Conservation (phyloP, 345 rosid genomes). For the Noccaea caerulescens region DNA sequence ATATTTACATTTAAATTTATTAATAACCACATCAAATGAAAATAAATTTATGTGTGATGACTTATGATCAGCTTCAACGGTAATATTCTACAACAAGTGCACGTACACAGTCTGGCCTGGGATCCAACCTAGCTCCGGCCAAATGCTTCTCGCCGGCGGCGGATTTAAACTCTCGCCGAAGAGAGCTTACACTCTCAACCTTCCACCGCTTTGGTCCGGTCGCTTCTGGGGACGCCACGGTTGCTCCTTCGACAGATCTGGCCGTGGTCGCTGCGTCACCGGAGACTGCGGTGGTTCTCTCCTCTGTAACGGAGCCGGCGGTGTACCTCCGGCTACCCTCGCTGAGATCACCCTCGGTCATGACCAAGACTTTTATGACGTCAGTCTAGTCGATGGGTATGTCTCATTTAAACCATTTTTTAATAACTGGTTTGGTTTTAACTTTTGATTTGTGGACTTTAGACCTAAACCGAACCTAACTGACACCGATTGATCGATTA, state of each 20-base stretch:
- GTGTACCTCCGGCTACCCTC: constrained; percentile 53
- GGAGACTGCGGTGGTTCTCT: constrained; percentile 54
- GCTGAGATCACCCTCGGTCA: constrained; percentile 58
- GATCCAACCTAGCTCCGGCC: constrained; percentile 48
- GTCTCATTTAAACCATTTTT: not conserved
- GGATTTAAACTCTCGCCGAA: constrained; percentile 47
- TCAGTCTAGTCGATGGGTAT: constrained; percentile 57
- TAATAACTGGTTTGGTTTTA: not conserved
- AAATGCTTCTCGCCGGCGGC: constrained; percentile 40
- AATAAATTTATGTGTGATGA: constrained; percentile 15
- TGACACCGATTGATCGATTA: not conserved
- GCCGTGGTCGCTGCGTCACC: constrained; percentile 45
- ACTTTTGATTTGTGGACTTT: not conserved
- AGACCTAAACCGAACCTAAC: not conserved
- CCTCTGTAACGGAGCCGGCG: constrained; percentile 49
- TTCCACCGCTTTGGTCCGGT: constrained; percentile 55
- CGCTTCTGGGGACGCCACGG: constrained; percentile 56
- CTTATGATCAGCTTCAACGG: constrained; percentile 37
- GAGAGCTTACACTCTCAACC: constrained; percentile 36
- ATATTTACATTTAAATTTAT: not conserved
- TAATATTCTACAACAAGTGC: constrained; percentile 52
- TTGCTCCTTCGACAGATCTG: constrained; percentile 46
- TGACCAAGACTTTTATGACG: constrained; percentile 51
- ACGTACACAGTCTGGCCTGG: constrained; percentile 54
- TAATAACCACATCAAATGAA: not conserved